Conservation (phyloP, 306 rosid genomes). For the Cajanus cajan region DNA sequence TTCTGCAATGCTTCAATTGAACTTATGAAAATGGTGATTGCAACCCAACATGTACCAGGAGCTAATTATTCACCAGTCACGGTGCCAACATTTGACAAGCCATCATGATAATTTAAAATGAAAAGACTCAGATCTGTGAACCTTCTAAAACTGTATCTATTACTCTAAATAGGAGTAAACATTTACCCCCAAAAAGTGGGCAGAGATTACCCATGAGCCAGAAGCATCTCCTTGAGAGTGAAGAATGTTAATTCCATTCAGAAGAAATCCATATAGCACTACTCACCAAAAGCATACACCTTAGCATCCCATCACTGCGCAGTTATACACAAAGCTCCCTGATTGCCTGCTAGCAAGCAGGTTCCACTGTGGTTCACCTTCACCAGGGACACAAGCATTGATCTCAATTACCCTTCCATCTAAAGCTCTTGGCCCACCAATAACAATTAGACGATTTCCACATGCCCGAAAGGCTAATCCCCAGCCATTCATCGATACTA, state of each 20-base stretch:
- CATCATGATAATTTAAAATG: constrained; percentile 37
- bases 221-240: constrained; percentile 40
- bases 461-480: constrained; percentile 79
- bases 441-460: constrained; percentile 58
- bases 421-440: constrained; percentile 58
- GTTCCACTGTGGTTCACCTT: constrained; percentile 57
- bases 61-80: constrained; percentile 52
- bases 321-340: constrained; percentile 66
- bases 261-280: constrained; percentile 38
- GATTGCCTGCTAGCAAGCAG: constrained; percentile 51
- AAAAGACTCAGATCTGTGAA: constrained; percentile 42
- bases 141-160: constrained; percentile 47
- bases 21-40: constrained; percentile 43
- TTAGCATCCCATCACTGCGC: constrained; percentile 81
- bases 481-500: constrained; percentile 64
- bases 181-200: constrained; percentile 44
- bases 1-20: constrained; percentile 41
- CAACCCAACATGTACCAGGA: constrained; percentile 49
- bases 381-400: constrained; percentile 58
- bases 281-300: constrained; percentile 14
- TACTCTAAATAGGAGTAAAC: constrained; percentile 38
- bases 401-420: constrained; percentile 54
- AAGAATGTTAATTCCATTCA: constrained; percentile 40
- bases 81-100: constrained; percentile 48
- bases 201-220: constrained; percentile 43